Evolutionary conservation across 768 basidiomycete genomes (phyloP), one percentile per base, ranked within the genome.

Genomic region (Russula sp.): DNA sequence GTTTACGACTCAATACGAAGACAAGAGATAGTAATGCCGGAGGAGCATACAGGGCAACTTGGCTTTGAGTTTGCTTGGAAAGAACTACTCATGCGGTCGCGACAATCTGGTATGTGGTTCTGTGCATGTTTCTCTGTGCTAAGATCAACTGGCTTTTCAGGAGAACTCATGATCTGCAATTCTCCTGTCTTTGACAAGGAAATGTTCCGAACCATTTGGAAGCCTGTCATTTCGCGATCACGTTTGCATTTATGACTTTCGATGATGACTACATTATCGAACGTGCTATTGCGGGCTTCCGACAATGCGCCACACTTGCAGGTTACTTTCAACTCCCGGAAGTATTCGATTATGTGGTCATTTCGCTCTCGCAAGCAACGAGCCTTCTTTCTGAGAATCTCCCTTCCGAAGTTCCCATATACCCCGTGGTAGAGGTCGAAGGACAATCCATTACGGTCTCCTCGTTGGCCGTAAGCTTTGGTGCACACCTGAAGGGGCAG

Each of bases 61-160:
- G 97, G 97, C 10, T 99, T 99, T 73, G 97, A 98, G 70, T 97
- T 96, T 73, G 96, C 97, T 20, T 99, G 97, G 97, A 98, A 97
- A 73, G 94, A 98, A 69, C 79, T 99, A 11, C 81, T 98, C 42
- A 76, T 87, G 36, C 84, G 97, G 36, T 86, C 94, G 51, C 82
- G 86, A 61, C 86, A 86, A 72, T 85, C 92, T 65, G 92, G 94
- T 90, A 64, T 49, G 81, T 71, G 10, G 14, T 46, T 16, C 5
- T 18, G 54, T 42, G n/a, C 65, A 10, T 56, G 58, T 46, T 26
- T 13, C 14, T 22, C 20, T 26, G 30, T 13, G 5, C 36, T 57
- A 26, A 50, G 28, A 24, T 53, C 55, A 62, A 55, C 16, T 42
- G 3, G 56, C 59, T 61, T 66, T 52, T n/a, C 69, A 88, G 84